These are phyloP conservation scores for Schizopora paradoxa DNA, from an alignment of 1,284 basidiomycete species.

Conservation along the genomic window DNA sequence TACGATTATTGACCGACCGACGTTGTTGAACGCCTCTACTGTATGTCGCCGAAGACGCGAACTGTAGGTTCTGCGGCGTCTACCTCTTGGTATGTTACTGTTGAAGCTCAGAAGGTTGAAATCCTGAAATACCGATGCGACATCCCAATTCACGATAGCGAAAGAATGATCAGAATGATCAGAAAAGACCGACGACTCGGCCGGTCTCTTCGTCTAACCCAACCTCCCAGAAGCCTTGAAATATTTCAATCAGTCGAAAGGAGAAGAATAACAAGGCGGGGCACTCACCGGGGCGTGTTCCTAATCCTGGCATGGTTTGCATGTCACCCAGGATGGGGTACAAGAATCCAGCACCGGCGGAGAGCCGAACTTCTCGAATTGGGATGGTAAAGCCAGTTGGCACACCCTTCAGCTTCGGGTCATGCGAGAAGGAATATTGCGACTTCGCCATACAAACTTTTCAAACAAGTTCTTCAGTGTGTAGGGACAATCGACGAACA, in stretches of 20 bases:
- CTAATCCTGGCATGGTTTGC: slow-evolving; percentile 97
- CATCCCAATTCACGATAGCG: too few species aligned
- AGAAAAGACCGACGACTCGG: slow-evolving; percentile 72
- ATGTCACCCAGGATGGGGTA: slow-evolving; percentile 94
- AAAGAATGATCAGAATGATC: too few species aligned
- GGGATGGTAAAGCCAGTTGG: slow-evolving; percentile 91
- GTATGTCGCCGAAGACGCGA: neutral
- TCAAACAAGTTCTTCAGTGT: slow-evolving; percentile 9
- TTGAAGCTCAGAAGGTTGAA: too few species aligned
- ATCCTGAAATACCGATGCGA: too few species aligned
- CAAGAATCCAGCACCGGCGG: slow-evolving; percentile 93
- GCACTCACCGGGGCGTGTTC: slow-evolving; percentile 77
- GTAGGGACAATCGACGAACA: slow-evolving; percentile 13
- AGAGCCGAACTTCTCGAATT: slow-evolving; percentile 84
- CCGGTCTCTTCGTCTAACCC: slow-evolving; percentile 72
- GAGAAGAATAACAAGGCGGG: neutral
- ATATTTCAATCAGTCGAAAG: neutral
- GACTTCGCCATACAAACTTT: slow-evolving; percentile 98
- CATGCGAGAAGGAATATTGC: slow-evolving; percentile 93
- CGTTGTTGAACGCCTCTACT: too few species aligned
- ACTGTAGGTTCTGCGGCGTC: neutral
- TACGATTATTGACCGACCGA: too few species aligned
- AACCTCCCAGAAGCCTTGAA: slow-evolving; percentile 79
- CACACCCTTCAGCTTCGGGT: slow-evolving; percentile 87
- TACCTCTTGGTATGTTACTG: too few species aligned